phyloP scores from a whole-genome alignment of 2,329 filamentous ascomycete species.

The Botrytis elliptica region DNA sequence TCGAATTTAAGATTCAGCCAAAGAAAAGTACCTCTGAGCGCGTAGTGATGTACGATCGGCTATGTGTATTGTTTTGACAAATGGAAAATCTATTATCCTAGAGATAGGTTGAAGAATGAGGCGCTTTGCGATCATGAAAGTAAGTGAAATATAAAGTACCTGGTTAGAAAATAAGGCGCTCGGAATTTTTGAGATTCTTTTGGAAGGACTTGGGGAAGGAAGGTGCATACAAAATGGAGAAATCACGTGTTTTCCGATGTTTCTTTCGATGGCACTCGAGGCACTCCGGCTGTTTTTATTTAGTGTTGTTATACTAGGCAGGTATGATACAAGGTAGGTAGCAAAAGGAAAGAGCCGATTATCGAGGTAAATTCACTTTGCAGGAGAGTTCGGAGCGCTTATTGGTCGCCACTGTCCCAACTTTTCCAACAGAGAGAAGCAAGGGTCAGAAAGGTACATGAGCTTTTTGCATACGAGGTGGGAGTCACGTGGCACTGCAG shows the following conservation, averaged over 20 bases:
- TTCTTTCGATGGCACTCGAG: neutral
- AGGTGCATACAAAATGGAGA: neutral
- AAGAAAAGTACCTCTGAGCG: slow-evolving; percentile 36
- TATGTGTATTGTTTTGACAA: slow-evolving; percentile 22
- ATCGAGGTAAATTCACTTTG: neutral
- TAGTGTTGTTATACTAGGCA: neutral
- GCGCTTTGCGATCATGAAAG: slow-evolving; percentile 31
- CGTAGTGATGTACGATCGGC: slow-evolving; percentile 26
- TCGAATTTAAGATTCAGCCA: slow-evolving; percentile 8
- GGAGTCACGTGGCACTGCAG: neutral
- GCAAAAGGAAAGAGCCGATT: neutral
- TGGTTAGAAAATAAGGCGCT: neutral
- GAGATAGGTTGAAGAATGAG: slow-evolving; percentile 27
- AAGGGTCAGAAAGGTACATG: neutral
- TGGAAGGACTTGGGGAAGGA: neutral
- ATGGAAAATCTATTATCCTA: slow-evolving; percentile 34
- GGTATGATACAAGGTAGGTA: neutral
- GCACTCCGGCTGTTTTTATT: neutral
- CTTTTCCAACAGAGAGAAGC: neutral
- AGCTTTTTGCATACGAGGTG: neutral
- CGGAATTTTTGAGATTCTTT: neutral
- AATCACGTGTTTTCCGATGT: slow-evolving; percentile 1
- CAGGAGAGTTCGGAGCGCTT: neutral
- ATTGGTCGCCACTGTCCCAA: neutral
- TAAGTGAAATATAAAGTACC: slow-evolving; percentile 3